Conservation (phyloP, 73 alveolate genomes). For the Uronychia binucleata region DNA sequence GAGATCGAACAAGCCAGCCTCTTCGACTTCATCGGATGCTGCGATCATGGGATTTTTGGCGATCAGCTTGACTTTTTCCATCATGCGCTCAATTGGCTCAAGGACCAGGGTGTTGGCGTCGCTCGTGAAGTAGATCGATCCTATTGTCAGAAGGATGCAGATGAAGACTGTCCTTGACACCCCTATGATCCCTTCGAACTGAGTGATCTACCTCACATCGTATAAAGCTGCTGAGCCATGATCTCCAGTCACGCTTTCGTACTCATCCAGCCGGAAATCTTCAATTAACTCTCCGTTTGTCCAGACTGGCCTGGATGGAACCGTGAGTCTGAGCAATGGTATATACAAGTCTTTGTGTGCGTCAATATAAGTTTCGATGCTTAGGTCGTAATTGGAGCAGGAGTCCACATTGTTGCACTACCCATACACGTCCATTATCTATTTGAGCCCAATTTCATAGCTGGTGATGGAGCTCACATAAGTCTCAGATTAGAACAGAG, state of each 20-base stretch:
- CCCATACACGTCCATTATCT: too few species aligned
- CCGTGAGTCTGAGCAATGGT: too few species aligned
- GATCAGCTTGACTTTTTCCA: constrained; percentile 60
- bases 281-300: too few species aligned
- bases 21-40: constrained; percentile 57
- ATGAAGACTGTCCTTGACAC: constrained; percentile 59
- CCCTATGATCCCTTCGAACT: constrained; percentile 3
- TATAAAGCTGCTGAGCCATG: too few species aligned
- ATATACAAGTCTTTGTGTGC: too few species aligned
- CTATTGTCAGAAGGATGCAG: constrained; percentile 63
- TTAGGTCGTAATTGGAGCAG: too few species aligned
- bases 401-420: too few species aligned
- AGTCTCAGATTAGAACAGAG: constrained; percentile 4
- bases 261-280: too few species aligned
- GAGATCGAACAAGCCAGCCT: constrained; percentile 22
- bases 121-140: constrained; percentile 56
- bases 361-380: too few species aligned
- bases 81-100: constrained; percentile 74
- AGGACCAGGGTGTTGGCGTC: constrained; percentile 71
- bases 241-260: too few species aligned
- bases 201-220: not conserved
- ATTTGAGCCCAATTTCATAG: constrained; percentile 6
- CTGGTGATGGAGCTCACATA: not conserved
- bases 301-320: too few species aligned
- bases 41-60: constrained; percentile 74